phyloP scores from a whole-genome alignment of 140 eudicot species.

The Stevia rebaudiana region DNA sequence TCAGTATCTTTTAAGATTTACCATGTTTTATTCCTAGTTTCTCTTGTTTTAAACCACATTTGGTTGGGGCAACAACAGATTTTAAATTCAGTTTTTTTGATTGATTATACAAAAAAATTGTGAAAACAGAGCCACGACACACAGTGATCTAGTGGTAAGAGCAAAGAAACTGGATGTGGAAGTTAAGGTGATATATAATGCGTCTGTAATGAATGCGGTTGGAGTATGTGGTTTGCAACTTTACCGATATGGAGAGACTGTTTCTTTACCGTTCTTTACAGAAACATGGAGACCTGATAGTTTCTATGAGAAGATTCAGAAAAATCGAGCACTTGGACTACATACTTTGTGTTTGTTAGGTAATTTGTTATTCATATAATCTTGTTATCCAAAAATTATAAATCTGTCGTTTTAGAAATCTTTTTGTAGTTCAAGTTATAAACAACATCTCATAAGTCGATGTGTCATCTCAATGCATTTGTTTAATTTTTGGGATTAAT shows the following conservation, averaged over 20 bases:
- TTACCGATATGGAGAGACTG: constrained; percentile 92
- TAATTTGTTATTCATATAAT: constrained; percentile 32
- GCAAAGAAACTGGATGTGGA: constrained; percentile 75
- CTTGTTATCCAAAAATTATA: too few species aligned
- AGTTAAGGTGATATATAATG: constrained; percentile 82
- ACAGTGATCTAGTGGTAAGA: constrained; percentile 90
- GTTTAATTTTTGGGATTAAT: background rate
- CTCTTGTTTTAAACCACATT: background rate
- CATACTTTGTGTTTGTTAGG: constrained; percentile 94
- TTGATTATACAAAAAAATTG: background rate
- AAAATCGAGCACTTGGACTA: constrained; percentile 68
- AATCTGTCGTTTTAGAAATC: background rate
- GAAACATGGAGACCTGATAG: constrained; percentile 96
- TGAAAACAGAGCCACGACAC: constrained; percentile 76
- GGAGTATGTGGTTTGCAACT: constrained; percentile 97
- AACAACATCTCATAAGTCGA: background rate
- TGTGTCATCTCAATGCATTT: background rate
- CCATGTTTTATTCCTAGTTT: background rate
- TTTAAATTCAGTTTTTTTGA: too few species aligned
- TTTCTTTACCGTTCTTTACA: constrained; percentile 87
- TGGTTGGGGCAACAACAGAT: too few species aligned
- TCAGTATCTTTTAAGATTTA: too few species aligned
- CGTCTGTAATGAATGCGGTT: constrained; percentile 93
- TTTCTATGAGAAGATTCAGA: constrained; percentile 79
- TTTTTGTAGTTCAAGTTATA: background rate